phyloP scores from a whole-genome alignment of 1,139 yeast genomes.

The Hyphopichia fennica region DNA sequence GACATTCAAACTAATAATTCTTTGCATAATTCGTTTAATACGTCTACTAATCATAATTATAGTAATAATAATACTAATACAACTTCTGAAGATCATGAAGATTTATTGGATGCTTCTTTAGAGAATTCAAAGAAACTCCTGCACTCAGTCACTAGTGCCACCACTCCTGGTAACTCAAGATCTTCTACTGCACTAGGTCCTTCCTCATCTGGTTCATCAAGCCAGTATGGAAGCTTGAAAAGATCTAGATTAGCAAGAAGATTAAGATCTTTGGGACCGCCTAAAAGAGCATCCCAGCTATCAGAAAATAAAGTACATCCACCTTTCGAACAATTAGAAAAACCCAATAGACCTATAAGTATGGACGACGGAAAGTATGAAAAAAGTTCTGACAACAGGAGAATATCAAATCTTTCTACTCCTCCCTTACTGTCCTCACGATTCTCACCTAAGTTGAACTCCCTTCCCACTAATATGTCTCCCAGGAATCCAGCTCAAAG shows the following conservation, averaged over 20 bases:
- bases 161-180: constrained; percentile 17
- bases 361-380: neutral
- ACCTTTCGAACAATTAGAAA: neutral
- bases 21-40: constrained; percentile 13
- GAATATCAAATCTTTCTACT: constrained; percentile 2
- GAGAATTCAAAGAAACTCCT: constrained; percentile 2
- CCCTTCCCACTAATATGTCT: neutral
- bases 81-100: constrained; percentile 11
- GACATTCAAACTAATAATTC: constrained; percentile 4
- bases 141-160: constrained; percentile 13
- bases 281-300: constrained; percentile 31
- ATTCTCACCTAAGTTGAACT: constrained; percentile 15
- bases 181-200: neutral
- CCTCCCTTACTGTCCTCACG: constrained; percentile 15
- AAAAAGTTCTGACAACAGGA: neutral
- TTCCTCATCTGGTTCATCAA: neutral
- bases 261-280: constrained; percentile 43
- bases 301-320: neutral
- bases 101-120: constrained; percentile 7
- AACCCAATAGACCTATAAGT: neutral
- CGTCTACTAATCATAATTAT: constrained; percentile 9
- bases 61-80: constrained; percentile 15
- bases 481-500: constrained; percentile 7
- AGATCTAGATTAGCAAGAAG: constrained; percentile 31
- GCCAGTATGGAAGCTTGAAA: constrained; percentile 13